A percentile compares a stretch with the other conserved stretches of the same genome.
Evolutionary conservation across 1,139 yeast genomes (phyloP).

Genomic region (Casaregolazyma lundiana): DNA sequence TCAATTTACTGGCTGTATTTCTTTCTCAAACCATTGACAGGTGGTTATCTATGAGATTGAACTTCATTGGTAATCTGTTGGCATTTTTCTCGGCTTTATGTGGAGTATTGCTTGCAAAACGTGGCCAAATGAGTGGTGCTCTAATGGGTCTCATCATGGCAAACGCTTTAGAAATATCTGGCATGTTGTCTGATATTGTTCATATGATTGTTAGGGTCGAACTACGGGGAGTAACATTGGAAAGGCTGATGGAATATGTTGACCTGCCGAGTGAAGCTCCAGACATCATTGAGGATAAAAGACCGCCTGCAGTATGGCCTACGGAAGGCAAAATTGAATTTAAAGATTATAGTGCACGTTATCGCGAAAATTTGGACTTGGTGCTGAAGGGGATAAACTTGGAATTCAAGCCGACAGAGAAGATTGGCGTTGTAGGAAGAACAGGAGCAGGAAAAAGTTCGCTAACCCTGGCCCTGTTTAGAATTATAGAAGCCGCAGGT

Average conservation of each 20-base stretch:
- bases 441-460: constrained; percentile 78
- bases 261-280: constrained; percentile 46
- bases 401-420: constrained; percentile 46
- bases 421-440: constrained; percentile 69
- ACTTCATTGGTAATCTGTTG: constrained; percentile 61
- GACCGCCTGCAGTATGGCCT: constrained; percentile 52
- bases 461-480: constrained; percentile 61
- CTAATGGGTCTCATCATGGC: constrained; percentile 60
- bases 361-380: constrained; percentile 68
- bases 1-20: constrained; percentile 56
- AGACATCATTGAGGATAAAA: constrained; percentile 37
- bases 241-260: constrained; percentile 66
- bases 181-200: constrained; percentile 28
- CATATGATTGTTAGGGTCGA: constrained; percentile 58
- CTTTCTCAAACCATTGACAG: constrained; percentile 43
- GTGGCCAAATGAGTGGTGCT: constrained; percentile 54
- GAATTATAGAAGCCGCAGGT: constrained; percentile 60
- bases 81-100: constrained; percentile 53
- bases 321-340: constrained; percentile 52
- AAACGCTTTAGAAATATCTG: constrained; percentile 27
- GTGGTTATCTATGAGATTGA: constrained; percentile 70
- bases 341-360: constrained; percentile 54
- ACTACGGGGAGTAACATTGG: constrained; percentile 75
- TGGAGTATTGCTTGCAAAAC: constrained; percentile 48
- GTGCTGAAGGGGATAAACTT: constrained; percentile 56